Percentiles rank a stretch among this genome's conserved stretches.
These are phyloP conservation scores for Pouteria campechiana DNA, from an alignment of 179 eudicot species.

Conservation along the genomic window DNA sequence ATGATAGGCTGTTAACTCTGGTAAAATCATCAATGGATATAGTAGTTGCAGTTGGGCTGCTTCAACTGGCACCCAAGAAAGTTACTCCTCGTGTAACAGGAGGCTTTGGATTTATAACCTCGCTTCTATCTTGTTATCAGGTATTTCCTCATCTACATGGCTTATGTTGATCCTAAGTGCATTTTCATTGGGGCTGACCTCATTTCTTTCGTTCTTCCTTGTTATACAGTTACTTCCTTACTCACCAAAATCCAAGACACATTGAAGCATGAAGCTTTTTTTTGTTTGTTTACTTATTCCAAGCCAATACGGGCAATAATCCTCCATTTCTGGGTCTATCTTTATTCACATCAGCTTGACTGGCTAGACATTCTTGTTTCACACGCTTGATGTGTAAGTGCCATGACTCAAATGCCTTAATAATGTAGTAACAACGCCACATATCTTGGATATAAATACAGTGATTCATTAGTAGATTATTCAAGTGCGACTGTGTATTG, in stretches of 20 bases:
- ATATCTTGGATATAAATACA: too few species aligned
- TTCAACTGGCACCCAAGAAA: constrained; percentile 93
- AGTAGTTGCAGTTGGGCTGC: constrained; percentile 90
- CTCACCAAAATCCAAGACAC: constrained; percentile 57
- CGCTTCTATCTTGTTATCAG: constrained; percentile 99
- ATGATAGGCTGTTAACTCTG: constrained; percentile 77
- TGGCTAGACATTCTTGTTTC: too few species aligned
- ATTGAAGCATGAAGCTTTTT: constrained; percentile 20
- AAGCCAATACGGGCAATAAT: too few species aligned
- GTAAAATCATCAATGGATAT: constrained; percentile 76
- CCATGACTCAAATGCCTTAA: too few species aligned
- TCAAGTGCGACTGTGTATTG: too few species aligned
- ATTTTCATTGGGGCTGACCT: not conserved
- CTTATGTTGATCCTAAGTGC: not conserved
- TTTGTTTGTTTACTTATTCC: too few species aligned
- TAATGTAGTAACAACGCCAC: too few species aligned
- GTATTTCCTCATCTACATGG: constrained; percentile 12
- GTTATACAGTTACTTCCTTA: constrained; percentile 74
- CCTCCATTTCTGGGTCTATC: too few species aligned
- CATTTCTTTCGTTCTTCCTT: constrained; percentile 2
- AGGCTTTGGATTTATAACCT: constrained; percentile 71
- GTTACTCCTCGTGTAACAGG: constrained; percentile 96
- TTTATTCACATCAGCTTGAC: too few species aligned
- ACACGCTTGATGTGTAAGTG: too few species aligned
- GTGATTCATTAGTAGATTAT: too few species aligned